Evolutionary conservation across 2,329 filamentous ascomycete species (phyloP).

Genomic region (Phialophora chinensis): DNA sequence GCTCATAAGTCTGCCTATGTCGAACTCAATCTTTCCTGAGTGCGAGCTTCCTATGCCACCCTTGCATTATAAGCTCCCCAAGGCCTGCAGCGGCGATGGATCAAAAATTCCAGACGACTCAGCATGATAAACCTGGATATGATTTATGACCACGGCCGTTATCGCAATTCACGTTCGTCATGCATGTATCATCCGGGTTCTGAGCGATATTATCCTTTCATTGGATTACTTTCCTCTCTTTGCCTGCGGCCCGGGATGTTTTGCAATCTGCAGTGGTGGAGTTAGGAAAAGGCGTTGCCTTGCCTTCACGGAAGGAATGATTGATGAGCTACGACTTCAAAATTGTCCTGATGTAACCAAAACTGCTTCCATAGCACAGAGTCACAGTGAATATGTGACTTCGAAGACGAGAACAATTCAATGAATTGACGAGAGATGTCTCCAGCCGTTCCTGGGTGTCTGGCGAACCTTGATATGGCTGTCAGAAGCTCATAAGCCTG

Average conservation of each 20-base stretch:
- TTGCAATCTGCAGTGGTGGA: not conserved
- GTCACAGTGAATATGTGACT: not conserved
- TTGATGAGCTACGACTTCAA: slow-evolving; percentile 16
- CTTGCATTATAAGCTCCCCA: not conserved
- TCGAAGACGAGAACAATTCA: not conserved
- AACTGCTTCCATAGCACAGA: not conserved
- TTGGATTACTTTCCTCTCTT: slow-evolving; percentile 14
- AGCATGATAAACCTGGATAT: slow-evolving; percentile 15
- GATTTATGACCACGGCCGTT: slow-evolving; percentile 7
- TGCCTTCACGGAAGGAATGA: not conserved
- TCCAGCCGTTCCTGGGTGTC: not conserved
- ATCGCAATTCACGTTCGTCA: slow-evolving; percentile 3
- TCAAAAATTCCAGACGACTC: not conserved
- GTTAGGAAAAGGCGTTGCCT: not conserved
- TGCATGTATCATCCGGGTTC: not conserved
- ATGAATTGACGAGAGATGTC: not conserved
- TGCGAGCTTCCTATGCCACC: not conserved
- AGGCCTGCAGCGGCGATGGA: not conserved
- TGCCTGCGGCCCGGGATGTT: slow-evolving; percentile 7
- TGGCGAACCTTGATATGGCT: not conserved
- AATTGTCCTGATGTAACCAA: slow-evolving; percentile 8
- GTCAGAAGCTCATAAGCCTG: not conserved
- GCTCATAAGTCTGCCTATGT: slow-evolving; percentile 33
- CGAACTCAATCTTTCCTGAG: slow-evolving; percentile 21
- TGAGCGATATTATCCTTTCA: not conserved